These are phyloP conservation scores for Xylaria grammica DNA, from an alignment of 495 filamentous ascomycete genomes.

Conservation along the genomic window DNA sequence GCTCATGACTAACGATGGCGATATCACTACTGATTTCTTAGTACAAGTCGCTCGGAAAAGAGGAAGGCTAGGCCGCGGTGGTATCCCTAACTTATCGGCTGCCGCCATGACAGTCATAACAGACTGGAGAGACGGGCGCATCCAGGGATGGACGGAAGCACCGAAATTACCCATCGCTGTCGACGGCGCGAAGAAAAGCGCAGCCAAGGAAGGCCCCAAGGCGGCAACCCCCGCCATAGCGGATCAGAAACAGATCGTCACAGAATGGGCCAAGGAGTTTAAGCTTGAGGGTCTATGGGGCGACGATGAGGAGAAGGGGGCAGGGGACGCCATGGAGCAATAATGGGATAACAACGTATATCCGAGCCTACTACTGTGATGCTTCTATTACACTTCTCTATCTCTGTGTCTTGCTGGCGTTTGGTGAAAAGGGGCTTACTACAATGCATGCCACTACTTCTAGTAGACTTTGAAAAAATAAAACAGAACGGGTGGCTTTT, in stretches of 20 bases:
- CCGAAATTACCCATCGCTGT: constrained; percentile 64
- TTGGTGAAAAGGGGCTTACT: constrained; percentile 6
- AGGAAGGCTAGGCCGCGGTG: constrained; percentile 85
- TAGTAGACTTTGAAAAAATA: constrained; percentile 3
- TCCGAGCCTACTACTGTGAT: neutral
- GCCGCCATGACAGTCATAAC: constrained; percentile 92
- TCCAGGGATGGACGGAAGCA: constrained; percentile 88
- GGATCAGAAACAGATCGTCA: constrained; percentile 88
- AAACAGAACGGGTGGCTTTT: no score
- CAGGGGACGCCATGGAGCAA: constrained; percentile 39
- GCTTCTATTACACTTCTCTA: constrained; percentile 12
- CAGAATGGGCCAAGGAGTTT: constrained; percentile 94
- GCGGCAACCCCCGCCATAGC: constrained; percentile 36
- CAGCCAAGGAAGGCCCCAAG: constrained; percentile 22
- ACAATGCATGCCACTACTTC: neutral
- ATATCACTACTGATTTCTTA: constrained; percentile 88
- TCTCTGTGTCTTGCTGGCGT: constrained; percentile 18
- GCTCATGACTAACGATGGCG: constrained; percentile 68
- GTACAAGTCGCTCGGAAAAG: constrained; percentile 93
- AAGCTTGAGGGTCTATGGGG: constrained; percentile 95
- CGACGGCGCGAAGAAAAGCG: constrained; percentile 42
- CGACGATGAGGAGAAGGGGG: constrained; percentile 44
- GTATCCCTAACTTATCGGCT: constrained; percentile 83
- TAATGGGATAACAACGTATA: constrained; percentile 22
- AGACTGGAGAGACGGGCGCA: constrained; percentile 94